These are phyloP conservation scores for Sporothrix variecibatus DNA, from an alignment of 2,329 filamentous ascomycete genomes.

Conservation along the genomic window DNA sequence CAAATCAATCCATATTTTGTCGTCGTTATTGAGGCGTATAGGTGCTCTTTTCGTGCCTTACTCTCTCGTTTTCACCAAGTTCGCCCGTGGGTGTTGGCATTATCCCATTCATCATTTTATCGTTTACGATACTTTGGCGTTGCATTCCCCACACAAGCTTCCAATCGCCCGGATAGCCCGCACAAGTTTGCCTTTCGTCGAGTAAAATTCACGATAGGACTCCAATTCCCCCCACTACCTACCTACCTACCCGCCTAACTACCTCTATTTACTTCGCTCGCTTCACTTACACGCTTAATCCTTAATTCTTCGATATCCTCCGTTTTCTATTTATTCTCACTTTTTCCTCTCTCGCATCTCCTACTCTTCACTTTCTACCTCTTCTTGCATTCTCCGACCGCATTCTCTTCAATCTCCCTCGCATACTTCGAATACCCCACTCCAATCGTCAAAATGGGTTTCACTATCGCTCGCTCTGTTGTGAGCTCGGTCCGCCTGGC, in stretches of 20 bases:
- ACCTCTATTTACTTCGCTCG: constrained; percentile 14
- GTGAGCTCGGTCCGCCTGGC: constrained; percentile 37
- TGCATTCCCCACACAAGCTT: constrained; percentile 28
- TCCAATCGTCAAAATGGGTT: constrained; percentile 33
- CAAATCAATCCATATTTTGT: constrained; percentile 36
- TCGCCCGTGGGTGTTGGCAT: neutral
- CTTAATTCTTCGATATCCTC: neutral
- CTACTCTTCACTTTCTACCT: neutral
- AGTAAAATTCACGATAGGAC: constrained; percentile 26
- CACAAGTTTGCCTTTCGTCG: constrained; percentile 22
- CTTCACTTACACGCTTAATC: constrained; percentile 20
- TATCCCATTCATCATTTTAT: neutral
- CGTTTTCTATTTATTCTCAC: neutral
- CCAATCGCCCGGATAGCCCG: constrained; percentile 17
- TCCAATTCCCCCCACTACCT: constrained; percentile 21
- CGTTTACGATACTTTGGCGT: constrained; percentile 17
- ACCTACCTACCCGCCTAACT: neutral
- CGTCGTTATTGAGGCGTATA: constrained; percentile 41
- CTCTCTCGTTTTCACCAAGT: neutral
- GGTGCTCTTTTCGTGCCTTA: constrained; percentile 37
- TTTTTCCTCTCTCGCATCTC: neutral
- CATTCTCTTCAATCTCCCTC: neutral
- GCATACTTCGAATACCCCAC: constrained; percentile 10
- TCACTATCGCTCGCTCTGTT: constrained; percentile 35
- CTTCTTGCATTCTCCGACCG: neutral